Evolutionary conservation across 306 rosid genomes (phyloP).

Genomic region (Senna tora): DNA sequence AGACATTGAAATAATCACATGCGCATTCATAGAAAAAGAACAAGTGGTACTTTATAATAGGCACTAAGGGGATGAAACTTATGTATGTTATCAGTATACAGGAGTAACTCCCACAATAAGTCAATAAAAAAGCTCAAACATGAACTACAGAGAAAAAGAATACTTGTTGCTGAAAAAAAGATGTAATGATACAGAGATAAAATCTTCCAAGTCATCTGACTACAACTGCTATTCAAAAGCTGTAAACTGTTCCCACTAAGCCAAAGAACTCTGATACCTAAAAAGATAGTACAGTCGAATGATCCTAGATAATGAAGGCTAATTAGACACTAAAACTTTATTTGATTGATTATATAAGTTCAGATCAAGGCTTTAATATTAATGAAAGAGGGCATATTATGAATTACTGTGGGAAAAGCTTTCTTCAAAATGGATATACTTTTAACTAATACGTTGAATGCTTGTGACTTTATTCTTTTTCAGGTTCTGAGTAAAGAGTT

Average conservation of each 20-base stretch:
- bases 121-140: neutral
- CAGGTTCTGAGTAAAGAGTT: constrained; percentile 82
- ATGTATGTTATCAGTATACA: neutral
- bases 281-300: neutral
- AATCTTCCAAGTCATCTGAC: neutral
- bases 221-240: neutral
- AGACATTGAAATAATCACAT: constrained; percentile 22
- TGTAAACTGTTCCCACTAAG: neutral
- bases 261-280: neutral
- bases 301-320: neutral
- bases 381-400: neutral
- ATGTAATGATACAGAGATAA: no score
- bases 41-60: neutral
- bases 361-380: constrained; percentile 11
- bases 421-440: neutral
- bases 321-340: neutral
- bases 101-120: neutral
- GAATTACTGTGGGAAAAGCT: neutral
- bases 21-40: neutral
- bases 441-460: constrained; percentile 12
- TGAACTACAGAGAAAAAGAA: no score
- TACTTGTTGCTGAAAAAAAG: no score
- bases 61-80: neutral
- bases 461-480: constrained; percentile 34
- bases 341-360: neutral